These are phyloP conservation scores for Lachancea sp. DNA, from an alignment of 805 yeast genomes.

Conservation along the genomic window DNA sequence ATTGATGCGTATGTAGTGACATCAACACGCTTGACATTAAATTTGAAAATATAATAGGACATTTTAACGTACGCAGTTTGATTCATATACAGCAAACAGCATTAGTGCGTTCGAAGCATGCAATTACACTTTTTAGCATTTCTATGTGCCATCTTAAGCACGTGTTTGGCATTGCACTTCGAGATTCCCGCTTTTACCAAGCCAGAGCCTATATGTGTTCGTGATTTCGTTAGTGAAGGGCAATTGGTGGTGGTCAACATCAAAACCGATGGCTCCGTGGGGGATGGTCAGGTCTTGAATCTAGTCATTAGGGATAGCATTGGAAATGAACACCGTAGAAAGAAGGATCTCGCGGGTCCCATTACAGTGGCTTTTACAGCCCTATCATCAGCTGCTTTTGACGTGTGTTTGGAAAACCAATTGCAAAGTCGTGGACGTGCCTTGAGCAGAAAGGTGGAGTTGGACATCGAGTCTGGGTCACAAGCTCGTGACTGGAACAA, in stretches of 20 bases:
- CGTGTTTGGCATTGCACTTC: constrained; percentile 38
- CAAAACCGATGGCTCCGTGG: constrained; percentile 62
- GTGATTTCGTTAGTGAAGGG: constrained; percentile 83
- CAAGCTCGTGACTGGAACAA: constrained; percentile 98
- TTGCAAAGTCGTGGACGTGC: constrained; percentile 37
- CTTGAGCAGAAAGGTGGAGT: constrained; percentile 65
- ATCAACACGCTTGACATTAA: neutral
- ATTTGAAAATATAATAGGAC: neutral
- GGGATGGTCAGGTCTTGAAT: constrained; percentile 82
- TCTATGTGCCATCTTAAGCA: constrained; percentile 5
- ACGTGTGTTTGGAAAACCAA: constrained; percentile 80
- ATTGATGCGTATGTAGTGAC: neutral
- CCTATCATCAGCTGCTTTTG: constrained; percentile 76
- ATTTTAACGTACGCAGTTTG: neutral
- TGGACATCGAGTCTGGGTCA: constrained; percentile 92
- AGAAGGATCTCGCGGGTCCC: constrained; percentile 67
- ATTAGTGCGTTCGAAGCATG: constrained; percentile 5
- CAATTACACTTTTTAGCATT: constrained; percentile 8
- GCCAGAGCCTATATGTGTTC: constrained; percentile 69
- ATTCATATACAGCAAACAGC: neutral
- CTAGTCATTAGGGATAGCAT: constrained; percentile 64
- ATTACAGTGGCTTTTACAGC: constrained; percentile 79
- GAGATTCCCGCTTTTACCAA: constrained; percentile 44
- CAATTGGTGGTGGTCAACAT: constrained; percentile 83
- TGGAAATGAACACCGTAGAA: constrained; percentile 80